phyloP scores from a whole-genome alignment of 306 rosid genomes.

The Quercus parvula region DNA sequence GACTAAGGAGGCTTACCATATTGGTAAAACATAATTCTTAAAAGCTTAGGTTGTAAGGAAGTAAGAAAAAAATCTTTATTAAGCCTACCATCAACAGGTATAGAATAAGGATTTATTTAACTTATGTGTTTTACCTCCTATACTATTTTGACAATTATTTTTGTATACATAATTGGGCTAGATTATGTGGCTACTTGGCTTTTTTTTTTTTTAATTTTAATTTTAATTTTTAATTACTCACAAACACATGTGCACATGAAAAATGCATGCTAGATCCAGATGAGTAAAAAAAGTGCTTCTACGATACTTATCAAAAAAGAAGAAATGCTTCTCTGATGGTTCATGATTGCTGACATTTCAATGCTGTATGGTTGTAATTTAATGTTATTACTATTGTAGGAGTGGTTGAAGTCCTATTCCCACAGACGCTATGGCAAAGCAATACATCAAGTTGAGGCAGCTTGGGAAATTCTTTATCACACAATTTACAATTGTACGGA shows the following conservation, averaged over 20 bases:
- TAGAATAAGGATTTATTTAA: neutral
- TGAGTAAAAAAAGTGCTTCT: neutral
- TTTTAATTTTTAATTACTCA: too few relatives aligned
- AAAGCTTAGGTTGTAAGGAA: neutral
- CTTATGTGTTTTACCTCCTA: neutral
- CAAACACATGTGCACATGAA: neutral
- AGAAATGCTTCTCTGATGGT: neutral
- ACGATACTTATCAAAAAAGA: too few relatives aligned
- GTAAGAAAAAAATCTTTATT: neutral
- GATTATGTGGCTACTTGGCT: neutral
- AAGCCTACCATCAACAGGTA: neutral
- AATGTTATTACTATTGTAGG: conserved; percentile 39
- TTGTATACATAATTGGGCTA: neutral
- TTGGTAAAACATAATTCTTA: neutral
- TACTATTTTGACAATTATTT: neutral
- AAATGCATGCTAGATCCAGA: neutral
- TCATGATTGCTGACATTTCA: neutral
- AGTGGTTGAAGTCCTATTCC: conserved; percentile 80
- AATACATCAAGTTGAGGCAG: conserved; percentile 62
- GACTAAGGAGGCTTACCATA: neutral
- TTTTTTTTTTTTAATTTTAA: neutral
- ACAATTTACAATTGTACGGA: conserved; percentile 88
- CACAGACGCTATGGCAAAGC: conserved; percentile 77
- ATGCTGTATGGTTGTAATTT: conserved; percentile 6
- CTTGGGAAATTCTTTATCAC: conserved; percentile 90